Evolutionary conservation across 225 moss, liverwort and hornwort species (phyloP).

Genomic region (Neckera pumila): DNA sequence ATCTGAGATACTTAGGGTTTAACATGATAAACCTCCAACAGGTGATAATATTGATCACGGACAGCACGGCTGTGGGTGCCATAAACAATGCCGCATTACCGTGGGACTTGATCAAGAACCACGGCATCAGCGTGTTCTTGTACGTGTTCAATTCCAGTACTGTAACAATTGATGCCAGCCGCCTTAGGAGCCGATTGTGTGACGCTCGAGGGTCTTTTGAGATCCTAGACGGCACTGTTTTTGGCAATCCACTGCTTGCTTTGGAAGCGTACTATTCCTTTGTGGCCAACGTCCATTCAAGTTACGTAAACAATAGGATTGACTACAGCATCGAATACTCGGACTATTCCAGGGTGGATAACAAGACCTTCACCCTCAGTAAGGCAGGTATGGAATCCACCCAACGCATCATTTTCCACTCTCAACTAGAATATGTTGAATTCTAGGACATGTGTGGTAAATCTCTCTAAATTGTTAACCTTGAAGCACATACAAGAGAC

Average conservation of each 20-base stretch:
- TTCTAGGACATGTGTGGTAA: background rate
- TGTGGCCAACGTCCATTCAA: background rate
- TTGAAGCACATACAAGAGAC: too few species aligned
- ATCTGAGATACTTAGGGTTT: background rate
- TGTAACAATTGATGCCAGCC: too few species aligned
- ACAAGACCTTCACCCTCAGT: background rate
- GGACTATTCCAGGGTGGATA: background rate
- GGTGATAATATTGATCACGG: background rate
- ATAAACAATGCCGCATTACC: background rate
- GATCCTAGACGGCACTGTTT: fast-evolving
- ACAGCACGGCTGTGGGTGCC: background rate
- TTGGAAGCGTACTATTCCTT: background rate
- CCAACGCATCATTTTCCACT: background rate
- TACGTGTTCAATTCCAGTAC: too few species aligned
- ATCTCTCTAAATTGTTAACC: too few species aligned
- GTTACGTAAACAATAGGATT: background rate
- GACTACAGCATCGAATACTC: fast-evolving
- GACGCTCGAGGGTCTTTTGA: background rate
- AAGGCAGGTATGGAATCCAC: background rate
- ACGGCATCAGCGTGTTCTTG: background rate
- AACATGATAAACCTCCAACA: background rate
- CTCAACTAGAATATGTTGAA: background rate
- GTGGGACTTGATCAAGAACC: background rate
- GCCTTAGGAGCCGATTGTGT: background rate
- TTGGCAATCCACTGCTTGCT: background rate